A percentile compares a stretch with the other conserved stretches of the same genome.
phyloP scores from a whole-genome alignment of 2,329 filamentous ascomycete genomes.

The Xylaria sp. region DNA sequence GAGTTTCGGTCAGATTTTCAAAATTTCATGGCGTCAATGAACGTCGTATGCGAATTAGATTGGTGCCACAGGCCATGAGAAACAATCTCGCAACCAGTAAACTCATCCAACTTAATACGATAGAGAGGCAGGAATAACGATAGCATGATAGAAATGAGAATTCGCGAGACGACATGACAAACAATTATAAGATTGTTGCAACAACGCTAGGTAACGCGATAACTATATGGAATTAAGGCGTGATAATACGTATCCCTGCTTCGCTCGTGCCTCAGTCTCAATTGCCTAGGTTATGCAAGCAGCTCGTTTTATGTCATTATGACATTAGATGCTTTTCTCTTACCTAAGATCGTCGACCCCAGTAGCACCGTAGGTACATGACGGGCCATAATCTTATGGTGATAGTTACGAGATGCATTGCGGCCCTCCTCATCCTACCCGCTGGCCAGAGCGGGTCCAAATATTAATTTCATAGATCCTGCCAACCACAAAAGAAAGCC shows the following conservation, averaged over 20 bases:
- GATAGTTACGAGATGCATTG: constrained; percentile 23
- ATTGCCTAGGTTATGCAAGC: not conserved
- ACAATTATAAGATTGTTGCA: not conserved
- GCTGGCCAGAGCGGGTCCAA: no score
- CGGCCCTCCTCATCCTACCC: not conserved
- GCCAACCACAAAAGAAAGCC: no score
- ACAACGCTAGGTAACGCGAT: not conserved
- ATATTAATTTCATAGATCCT: no score
- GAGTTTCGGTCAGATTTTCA: not conserved
- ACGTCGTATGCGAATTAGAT: not conserved
- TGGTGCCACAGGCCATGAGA: not conserved
- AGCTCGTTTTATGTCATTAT: not conserved
- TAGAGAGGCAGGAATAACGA: not conserved
- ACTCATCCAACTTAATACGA: not conserved
- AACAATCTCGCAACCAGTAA: not conserved
- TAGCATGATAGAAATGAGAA: constrained; percentile 13
- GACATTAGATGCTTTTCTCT: not conserved
- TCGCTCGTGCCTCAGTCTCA: not conserved
- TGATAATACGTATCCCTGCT: constrained; percentile 16
- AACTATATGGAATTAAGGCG: constrained; percentile 1
- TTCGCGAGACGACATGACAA: not conserved
- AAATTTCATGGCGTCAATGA: not conserved
- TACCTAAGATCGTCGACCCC: constrained; percentile 8
- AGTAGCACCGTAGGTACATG: not conserved
- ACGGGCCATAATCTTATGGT: constrained; percentile 12